These are phyloP conservation scores for Penicillium taxi DNA, from an alignment of 495 filamentous ascomycete genomes.

Conservation along the genomic window DNA sequence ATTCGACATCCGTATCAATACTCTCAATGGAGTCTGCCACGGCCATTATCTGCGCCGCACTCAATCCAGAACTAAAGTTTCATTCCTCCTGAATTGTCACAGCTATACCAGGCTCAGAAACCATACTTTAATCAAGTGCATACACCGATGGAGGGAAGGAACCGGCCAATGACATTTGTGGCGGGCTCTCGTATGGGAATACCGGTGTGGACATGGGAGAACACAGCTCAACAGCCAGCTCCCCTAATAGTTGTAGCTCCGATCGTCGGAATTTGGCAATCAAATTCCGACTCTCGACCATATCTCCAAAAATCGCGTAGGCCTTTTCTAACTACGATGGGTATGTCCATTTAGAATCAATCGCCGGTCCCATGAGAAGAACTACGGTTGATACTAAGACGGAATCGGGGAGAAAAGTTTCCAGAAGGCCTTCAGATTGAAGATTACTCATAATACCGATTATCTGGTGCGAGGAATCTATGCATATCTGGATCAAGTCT, in stretches of 20 bases:
- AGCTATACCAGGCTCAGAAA: constrained; percentile 9
- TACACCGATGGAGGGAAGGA: constrained; percentile 10
- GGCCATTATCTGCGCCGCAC: constrained; percentile 32
- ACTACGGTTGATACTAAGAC: constrained; percentile 32
- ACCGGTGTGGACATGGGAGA: constrained; percentile 10
- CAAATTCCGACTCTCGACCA: constrained; percentile 32
- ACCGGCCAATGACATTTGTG: constrained; percentile 4
- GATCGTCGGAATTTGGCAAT: constrained; percentile 30
- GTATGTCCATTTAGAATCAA: constrained; percentile 22
- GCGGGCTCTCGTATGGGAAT: constrained; percentile 8
- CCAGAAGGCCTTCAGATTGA: constrained; percentile 33
- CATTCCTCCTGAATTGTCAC: constrained; percentile 9
- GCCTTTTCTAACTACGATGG: constrained; percentile 29
- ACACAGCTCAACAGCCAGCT: constrained; percentile 23
- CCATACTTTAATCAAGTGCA: constrained; percentile 9
- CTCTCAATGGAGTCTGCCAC: constrained; percentile 34
- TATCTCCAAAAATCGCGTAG: constrained; percentile 34
- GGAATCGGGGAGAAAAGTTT: constrained; percentile 39
- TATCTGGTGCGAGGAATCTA: constrained; percentile 36
- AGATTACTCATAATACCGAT: constrained; percentile 32
- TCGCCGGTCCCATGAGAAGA: constrained; percentile 27
- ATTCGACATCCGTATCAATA: constrained; percentile 32
- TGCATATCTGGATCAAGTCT: constrained; percentile 33
- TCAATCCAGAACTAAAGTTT: constrained; percentile 17
- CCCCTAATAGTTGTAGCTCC: constrained; percentile 33